Evolutionary conservation across 495 filamentous ascomycete species (phyloP), one percentile per base, ranked within the genome.

Genomic region (Podospora pseudocomata): DNA sequence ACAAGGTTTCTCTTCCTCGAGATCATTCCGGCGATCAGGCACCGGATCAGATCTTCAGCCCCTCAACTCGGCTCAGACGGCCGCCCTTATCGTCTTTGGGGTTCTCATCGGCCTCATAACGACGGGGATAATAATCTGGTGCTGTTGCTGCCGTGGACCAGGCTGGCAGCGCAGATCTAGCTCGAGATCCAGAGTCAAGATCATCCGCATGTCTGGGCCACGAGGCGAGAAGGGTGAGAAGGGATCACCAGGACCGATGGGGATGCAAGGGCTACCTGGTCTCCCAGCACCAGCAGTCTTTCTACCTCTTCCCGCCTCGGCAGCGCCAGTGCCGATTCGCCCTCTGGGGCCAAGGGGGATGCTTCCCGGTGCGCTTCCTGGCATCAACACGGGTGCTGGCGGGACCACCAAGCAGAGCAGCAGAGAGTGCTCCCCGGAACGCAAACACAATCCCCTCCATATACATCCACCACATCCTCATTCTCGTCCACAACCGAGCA

Each of bases 131-230:
- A 58, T 20, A 26, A 20, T 26, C 3, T 58, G 55, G 55, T 58
- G 55, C 55, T 20, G n/a, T 13, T 58, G 55, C 1, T 58, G 55
- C 55, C 55, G 55, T 19, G n/a, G 16, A 11, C 55, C n/a, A 58
- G 55, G 55, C 13, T 58, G 55, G 55, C 55, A n/a, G 18, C 23
- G n/a, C 23, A 7, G n/a, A 13, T 6, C 55, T 4, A 19, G n/a
- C 23, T 58, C 55, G 4, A 58, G 18, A 20, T 9, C 55, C 55
- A 58, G 13, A 26, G 55, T 58, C n/a, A 58, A 26, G 18, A 58
- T 58, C 55, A 58, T 58, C 55, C 55, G 55, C 55, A 58, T 58
- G 55, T 58, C 55, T 58, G 55, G 55, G 55, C 23, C 55, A 9
- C 13, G 23, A 13, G 34, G 34, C 11, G 39, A 49, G 9, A 49